Percentiles rank a stretch among this genome's conserved stretches.
phyloP scores from a whole-genome alignment of 2,329 filamentous ascomycete genomes.

The Lasiodiplodia theobromae region DNA sequence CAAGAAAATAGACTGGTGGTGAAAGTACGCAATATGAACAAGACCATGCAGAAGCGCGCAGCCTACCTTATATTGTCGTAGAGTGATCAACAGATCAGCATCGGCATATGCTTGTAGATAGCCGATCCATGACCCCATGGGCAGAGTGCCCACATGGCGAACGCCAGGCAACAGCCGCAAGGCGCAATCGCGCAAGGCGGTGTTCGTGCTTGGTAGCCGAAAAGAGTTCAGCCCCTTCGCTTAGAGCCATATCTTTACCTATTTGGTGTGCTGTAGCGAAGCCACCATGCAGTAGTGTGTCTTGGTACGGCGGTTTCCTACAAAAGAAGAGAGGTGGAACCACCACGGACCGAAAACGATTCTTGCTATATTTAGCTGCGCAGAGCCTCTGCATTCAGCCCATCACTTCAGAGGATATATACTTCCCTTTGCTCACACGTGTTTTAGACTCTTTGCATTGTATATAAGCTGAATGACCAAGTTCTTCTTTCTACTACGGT shows the following conservation, averaged over 20 bases:
- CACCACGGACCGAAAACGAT: background rate
- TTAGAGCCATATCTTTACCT: background rate
- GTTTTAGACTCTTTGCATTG: too few relatives aligned
- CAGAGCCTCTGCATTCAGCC: too few relatives aligned
- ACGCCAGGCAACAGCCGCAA: background rate
- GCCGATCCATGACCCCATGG: background rate
- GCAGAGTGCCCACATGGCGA: background rate
- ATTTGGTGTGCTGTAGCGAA: background rate
- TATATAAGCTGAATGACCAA: too few relatives aligned
- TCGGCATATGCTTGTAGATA: background rate
- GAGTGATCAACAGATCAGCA: slow-evolving; percentile 12
- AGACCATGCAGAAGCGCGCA: too few relatives aligned
- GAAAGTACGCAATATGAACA: too few relatives aligned
- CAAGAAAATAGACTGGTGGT: too few relatives aligned
- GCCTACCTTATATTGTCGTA: too few relatives aligned
- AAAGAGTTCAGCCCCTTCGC: background rate
- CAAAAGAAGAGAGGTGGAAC: background rate
- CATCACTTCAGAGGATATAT: too few relatives aligned
- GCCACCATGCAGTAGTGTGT: background rate
- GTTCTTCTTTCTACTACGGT: too few relatives aligned
- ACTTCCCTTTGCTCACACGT: too few relatives aligned
- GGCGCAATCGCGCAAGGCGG: background rate
- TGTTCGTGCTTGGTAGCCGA: background rate
- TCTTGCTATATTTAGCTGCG: background rate
- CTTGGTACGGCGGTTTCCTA: background rate